A percentile compares a stretch with the other conserved stretches of the same genome.
Conservation (phyloP, 2,329 filamentous ascomycete genomes). For the Zymoseptoria crescenta region DNA sequence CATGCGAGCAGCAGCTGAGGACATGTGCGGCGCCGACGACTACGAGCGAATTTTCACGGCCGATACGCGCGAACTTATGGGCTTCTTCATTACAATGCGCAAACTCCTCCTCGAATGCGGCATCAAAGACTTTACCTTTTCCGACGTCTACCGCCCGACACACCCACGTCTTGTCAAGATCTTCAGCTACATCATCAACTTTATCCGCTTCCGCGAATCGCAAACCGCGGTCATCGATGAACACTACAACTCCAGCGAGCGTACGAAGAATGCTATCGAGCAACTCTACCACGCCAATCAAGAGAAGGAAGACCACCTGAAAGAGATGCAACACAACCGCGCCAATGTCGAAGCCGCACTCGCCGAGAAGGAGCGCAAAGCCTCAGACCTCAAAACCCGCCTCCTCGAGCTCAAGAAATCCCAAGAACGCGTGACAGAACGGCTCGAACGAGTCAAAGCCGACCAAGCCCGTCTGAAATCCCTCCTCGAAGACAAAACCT, state of each 20-base stretch:
- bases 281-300: conserved; percentile 78
- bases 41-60: conserved; percentile 68
- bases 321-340: conserved; percentile 72
- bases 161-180: conserved; percentile 88
- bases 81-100: conserved; percentile 80
- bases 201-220: conserved; percentile 90
- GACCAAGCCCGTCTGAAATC: conserved; percentile 71
- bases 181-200: conserved; percentile 97
- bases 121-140: conserved; percentile 87
- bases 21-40: conserved; percentile 68
- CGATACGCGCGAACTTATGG: conserved; percentile 91
- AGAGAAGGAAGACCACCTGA: conserved; percentile 70
- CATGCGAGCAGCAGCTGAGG: conserved; percentile 85
- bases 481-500: conserved; percentile 63
- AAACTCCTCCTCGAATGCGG: conserved; percentile 77
- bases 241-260: conserved; percentile 85
- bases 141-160: conserved; percentile 83
- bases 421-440: conserved; percentile 75
- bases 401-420: conserved; percentile 72
- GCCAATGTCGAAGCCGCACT: conserved; percentile 74
- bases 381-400: conserved; percentile 76
- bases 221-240: conserved; percentile 85
- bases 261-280: conserved; percentile 80
- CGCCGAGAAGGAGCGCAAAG: conserved; percentile 74
- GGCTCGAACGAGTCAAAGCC: conserved; percentile 72